These are phyloP conservation scores for Fusarium piperis DNA, from an alignment of 2,329 filamentous ascomycete genomes.

Conservation along the genomic window DNA sequence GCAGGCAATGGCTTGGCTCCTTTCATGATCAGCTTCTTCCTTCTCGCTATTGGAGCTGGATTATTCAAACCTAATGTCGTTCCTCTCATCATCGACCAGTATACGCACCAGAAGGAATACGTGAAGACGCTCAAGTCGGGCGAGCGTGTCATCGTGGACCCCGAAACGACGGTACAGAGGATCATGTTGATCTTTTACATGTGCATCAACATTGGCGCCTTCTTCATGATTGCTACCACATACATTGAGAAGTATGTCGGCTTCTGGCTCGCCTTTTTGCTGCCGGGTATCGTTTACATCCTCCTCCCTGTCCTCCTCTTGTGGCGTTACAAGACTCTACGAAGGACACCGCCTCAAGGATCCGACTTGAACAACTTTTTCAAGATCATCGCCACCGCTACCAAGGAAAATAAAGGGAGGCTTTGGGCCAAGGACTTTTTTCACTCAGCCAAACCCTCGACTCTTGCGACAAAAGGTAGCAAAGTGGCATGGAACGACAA, in stretches of 20 bases:
- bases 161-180: not conserved
- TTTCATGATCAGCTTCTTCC: slow-evolving; percentile 68
- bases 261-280: slow-evolving; percentile 52
- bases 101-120: slow-evolving; percentile 60
- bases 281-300: slow-evolving; percentile 57
- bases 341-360: slow-evolving; percentile 68
- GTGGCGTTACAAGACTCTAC: slow-evolving; percentile 66
- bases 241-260: not conserved
- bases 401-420: slow-evolving; percentile 44
- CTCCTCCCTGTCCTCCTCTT: slow-evolving; percentile 67
- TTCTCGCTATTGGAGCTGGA: slow-evolving; percentile 68
- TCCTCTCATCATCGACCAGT: slow-evolving; percentile 73
- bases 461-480: not conserved
- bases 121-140: slow-evolving; percentile 56
- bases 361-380: slow-evolving; percentile 70
- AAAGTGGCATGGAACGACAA: not conserved
- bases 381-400: slow-evolving; percentile 25
- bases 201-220: not conserved
- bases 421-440: slow-evolving; percentile 59
- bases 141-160: slow-evolving; percentile 46
- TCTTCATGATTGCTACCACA: not conserved
- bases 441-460: not conserved
- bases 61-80: slow-evolving; percentile 80
- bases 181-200: slow-evolving; percentile 1
- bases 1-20: slow-evolving; percentile 61